A percentile compares a stretch with the other conserved stretches of the same genome.
Evolutionary conservation across 176 grass and related monocot genomes (phyloP).

Genomic region (Aegilops speltoides): DNA sequence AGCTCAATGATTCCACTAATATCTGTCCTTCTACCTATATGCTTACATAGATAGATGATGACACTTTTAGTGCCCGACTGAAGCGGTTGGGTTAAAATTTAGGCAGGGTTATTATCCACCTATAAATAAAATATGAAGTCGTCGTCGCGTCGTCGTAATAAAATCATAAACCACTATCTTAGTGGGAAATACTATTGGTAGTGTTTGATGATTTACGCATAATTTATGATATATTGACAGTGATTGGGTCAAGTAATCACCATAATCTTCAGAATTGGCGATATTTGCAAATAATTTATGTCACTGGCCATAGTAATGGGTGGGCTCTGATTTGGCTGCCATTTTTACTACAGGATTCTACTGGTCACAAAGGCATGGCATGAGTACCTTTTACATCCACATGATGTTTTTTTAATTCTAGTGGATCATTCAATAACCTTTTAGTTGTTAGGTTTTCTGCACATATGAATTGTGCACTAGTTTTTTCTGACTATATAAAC

Average conservation of each 20-base stretch:
- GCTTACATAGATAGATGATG: constrained; percentile 4
- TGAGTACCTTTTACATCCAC: neutral
- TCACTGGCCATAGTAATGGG: constrained; percentile 35
- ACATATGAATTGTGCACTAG: constrained; percentile 24
- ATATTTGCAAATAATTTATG: neutral
- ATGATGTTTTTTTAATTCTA: neutral
- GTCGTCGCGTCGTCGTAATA: neutral
- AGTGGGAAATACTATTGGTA: constrained; percentile 46
- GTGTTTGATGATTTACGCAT: constrained; percentile 40
- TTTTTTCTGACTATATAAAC: constrained; percentile 41
- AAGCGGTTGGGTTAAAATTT: constrained; percentile 27
- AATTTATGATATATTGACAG: constrained; percentile 15
- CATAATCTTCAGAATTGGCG: neutral
- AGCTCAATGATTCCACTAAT: neutral
- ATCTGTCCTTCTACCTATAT: constrained; percentile 13
- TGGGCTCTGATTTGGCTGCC: neutral
- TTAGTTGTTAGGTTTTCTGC: neutral
- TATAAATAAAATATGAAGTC: constrained; percentile 25
- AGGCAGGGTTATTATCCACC: constrained; percentile 19
- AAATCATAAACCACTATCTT: constrained; percentile 27
- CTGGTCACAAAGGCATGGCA: constrained; percentile 4
- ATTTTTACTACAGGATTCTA: constrained; percentile 17
- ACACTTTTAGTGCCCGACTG: constrained; percentile 23
- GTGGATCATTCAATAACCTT: neutral
- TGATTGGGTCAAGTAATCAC: neutral